These are phyloP conservation scores for Boletellus ananas DNA, from an alignment of 768 basidiomycete species.

Conservation along the genomic window DNA sequence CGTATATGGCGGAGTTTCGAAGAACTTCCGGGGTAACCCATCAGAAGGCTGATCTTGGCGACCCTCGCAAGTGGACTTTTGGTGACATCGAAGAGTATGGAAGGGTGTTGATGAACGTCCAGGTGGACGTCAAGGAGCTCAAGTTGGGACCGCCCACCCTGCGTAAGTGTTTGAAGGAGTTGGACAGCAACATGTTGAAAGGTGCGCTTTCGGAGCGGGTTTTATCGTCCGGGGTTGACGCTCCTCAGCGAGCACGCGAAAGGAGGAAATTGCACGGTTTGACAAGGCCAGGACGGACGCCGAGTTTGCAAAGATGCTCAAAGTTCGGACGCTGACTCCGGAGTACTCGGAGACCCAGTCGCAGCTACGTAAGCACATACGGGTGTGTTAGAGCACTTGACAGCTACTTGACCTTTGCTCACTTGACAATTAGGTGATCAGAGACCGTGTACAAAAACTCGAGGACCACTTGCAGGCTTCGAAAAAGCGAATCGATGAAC, in stretches of 20 bases:
- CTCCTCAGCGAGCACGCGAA: conserved; percentile 65
- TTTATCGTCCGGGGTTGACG: background rate
- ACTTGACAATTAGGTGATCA: conserved; percentile 47
- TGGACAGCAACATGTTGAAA: conserved; percentile 66
- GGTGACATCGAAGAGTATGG: conserved; percentile 52
- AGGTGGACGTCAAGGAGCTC: conserved; percentile 50
- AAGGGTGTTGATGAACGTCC: conserved; percentile 32
- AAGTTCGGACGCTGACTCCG: conserved; percentile 75
- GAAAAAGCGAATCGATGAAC: conserved; percentile 64
- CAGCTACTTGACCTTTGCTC: conserved; percentile 2
- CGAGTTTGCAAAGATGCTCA: conserved; percentile 73
- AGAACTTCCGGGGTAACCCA: conserved; percentile 38
- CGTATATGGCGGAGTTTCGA: conserved; percentile 34
- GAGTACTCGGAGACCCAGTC: conserved; percentile 84
- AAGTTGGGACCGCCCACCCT: conserved; percentile 41
- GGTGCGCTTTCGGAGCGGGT: conserved; percentile 36
- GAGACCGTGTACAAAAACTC: conserved; percentile 72
- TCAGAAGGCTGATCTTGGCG: conserved; percentile 43
- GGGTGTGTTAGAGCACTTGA: conserved; percentile 43
- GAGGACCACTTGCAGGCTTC: conserved; percentile 68
- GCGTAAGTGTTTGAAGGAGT: conserved; percentile 44
- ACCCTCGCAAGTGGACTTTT: conserved; percentile 49
- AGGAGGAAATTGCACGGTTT: conserved; percentile 80
- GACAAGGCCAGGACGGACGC: conserved; percentile 73
- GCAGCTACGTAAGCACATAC: conserved; percentile 65